These are phyloP conservation scores for Fusarium coffeatum DNA, from an alignment of 2,329 filamentous ascomycete genomes.

Conservation along the genomic window DNA sequence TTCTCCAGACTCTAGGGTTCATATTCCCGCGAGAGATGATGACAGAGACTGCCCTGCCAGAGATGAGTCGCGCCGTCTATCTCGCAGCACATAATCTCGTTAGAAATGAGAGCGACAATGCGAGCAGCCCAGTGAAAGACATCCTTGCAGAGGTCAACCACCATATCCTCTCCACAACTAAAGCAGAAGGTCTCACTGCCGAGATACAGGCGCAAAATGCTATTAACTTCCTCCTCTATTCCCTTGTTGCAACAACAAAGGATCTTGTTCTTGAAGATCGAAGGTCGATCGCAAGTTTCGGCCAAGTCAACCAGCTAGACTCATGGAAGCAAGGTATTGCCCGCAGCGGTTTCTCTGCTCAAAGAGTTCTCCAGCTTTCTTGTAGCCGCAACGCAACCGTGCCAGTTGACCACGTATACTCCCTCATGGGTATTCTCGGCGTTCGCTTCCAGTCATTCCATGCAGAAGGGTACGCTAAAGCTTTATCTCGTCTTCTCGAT, in stretches of 20 bases:
- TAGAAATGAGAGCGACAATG: not conserved
- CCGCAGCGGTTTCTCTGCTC: not conserved
- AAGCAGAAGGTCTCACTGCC: fast-evolving
- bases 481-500: not conserved
- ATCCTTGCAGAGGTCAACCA: not conserved
- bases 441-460: conserved; percentile 5
- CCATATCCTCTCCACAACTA: fast-evolving
- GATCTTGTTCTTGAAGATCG: not conserved
- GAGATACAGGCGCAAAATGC: not conserved
- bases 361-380: not conserved
- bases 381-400: not conserved
- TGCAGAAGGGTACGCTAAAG: conserved; percentile 4
- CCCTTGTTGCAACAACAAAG: not conserved
- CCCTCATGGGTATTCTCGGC: conserved; percentile 4
- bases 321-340: not conserved
- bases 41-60: not conserved
- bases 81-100: not conserved
- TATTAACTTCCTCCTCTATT: not conserved
- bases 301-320: not conserved
- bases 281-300: not conserved
- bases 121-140: fast-evolving
- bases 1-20: not conserved
- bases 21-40: not conserved
- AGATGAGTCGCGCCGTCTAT: conserved; percentile 1
- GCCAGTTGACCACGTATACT: conserved; percentile 1